phyloP scores from a whole-genome alignment of 257 asterid species.

The Scutellaria galericulata region DNA sequence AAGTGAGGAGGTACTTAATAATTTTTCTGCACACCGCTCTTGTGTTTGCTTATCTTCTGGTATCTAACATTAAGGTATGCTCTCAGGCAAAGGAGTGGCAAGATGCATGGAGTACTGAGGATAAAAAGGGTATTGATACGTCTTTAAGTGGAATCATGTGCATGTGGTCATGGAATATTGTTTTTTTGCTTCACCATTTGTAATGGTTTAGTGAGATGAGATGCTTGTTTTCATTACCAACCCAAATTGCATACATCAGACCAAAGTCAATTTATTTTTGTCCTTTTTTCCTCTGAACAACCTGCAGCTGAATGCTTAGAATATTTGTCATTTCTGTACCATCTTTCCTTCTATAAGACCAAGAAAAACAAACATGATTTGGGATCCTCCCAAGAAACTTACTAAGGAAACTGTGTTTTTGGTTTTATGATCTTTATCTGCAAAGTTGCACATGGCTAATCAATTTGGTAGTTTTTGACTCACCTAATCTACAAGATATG shows the following conservation, averaged over 20 bases:
- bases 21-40: slow-evolving; percentile 21
- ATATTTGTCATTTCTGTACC: background rate
- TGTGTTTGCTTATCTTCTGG: slow-evolving; percentile 13
- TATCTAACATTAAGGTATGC: slow-evolving; percentile 34
- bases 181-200: slow-evolving; percentile 11
- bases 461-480: slow-evolving; percentile 2
- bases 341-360: slow-evolving; percentile 17
- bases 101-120: slow-evolving; percentile 47
- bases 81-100: slow-evolving; percentile 50
- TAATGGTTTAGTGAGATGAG: slow-evolving; percentile 25
- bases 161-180: slow-evolving; percentile 26
- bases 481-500: background rate
- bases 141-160: slow-evolving; percentile 28
- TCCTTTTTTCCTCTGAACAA: background rate
- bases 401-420: background rate
- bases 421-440: background rate
- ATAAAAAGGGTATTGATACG: slow-evolving; percentile 37
- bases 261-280: slow-evolving; percentile 9
- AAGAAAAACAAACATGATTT: background rate
- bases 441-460: background rate
- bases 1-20: slow-evolving; percentile 50
- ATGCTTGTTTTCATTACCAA: slow-evolving; percentile 18
- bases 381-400: background rate
- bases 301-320: background rate
- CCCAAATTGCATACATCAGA: background rate